A percentile compares a stretch with the other conserved stretches of the same genome.
Conservation (phyloP, 768 basidiomycete genomes). For the Leccinum broughii region DNA sequence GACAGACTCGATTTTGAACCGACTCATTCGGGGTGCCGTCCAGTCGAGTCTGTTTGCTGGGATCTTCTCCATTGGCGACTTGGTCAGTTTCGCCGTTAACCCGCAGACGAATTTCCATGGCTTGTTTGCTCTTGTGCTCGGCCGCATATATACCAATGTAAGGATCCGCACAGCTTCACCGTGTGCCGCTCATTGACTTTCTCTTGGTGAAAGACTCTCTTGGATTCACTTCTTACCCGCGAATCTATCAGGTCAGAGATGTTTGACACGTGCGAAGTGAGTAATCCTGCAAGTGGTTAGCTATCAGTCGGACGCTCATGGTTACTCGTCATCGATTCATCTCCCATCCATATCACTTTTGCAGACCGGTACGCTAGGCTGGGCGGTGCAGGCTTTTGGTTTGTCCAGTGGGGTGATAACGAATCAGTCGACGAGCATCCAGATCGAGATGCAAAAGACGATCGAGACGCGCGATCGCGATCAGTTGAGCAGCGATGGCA, state of each 20-base stretch:
- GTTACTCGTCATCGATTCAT: not conserved
- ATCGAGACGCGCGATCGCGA: not conserved
- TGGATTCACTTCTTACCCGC: constrained; percentile 14
- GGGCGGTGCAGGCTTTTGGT: not conserved
- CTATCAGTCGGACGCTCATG: not conserved
- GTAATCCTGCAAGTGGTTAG: not conserved
- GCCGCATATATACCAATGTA: not conserved
- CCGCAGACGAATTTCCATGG: not conserved
- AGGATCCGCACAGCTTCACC: not conserved
- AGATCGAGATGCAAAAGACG: not conserved
- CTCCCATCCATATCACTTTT: not conserved
- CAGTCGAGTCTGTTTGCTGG: not conserved
- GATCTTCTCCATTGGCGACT: not conserved
- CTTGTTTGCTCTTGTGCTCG: not conserved
- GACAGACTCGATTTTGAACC: not conserved
- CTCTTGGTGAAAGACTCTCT: constrained; percentile 7
- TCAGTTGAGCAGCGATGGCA: no score
- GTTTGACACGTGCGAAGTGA: not conserved
- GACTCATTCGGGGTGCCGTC: not conserved
- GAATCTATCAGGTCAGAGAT: not conserved
- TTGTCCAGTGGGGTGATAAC: not conserved
- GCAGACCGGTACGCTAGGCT: not conserved
- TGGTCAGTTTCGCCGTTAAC: not conserved
- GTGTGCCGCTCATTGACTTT: not conserved
- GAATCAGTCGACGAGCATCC: not conserved